Base-by-base conservation (phyloP, 306 rosid genomes). In the Leucaena leucocephala region DNA sequence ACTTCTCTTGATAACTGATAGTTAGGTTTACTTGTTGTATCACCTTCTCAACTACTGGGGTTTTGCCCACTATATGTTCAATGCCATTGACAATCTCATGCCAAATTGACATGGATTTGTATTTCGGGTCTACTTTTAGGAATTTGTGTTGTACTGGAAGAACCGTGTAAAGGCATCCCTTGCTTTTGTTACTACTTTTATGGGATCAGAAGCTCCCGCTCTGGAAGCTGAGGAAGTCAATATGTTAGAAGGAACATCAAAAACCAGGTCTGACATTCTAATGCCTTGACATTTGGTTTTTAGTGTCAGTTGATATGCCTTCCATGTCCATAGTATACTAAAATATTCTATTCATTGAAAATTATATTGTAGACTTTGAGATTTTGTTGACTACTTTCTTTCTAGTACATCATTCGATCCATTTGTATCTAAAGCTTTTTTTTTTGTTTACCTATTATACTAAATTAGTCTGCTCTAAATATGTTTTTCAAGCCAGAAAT, bases 141-240 rank as follows among this genome's bases (percentile, higher is more conserved):
- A 21, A 8, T 19, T 46, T 69, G 54, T 36, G 57, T 10, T 15
- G 49, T 7, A 16, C 57, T 17, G 72, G 72, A 39, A 49, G 71
- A 13, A 46, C 40, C 63, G 36, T 45, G 59, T 43, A 6, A 17
- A 40, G 48, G 38, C 19, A 62, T 62, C 8, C 14, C 48, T 34
- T 57, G 46, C 15, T 75, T 58, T 75, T 8, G 59, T 1, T 61
- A 11, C 13, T 13, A 43, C 43, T 62, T 17, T 27, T 38, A 62
- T 72, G 78, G 73, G 27, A 64, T 87, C 91, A 2, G 85, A 77
- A 74, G 83, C 75, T 80, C 77, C 77, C 52, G 76, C 76, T 52
- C 74, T 83, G 15, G 38, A 45, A 76, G 75, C 66, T 79, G 82
- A 71, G 70, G 44, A 63, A 72, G 70, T 44, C 46, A 83, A 84